Conservation (phyloP, 768 basidiomycete genomes). For the Filobasidium floriforme region DNA sequence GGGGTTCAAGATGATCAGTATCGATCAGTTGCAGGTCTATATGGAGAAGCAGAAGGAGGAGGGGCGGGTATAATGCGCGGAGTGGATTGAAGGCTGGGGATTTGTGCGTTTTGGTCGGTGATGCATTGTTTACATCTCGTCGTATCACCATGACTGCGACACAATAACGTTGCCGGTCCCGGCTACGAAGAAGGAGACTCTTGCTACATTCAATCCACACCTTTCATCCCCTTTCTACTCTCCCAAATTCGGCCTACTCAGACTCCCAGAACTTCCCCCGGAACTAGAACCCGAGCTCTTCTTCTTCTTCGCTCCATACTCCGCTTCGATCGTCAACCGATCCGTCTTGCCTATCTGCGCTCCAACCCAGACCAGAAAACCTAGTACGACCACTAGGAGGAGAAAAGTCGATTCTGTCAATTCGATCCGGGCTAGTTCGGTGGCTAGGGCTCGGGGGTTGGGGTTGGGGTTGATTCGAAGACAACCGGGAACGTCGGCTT, state of each 20-base stretch:
- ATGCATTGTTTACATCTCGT: too few relatives aligned
- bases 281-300: neutral
- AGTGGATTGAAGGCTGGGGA: too few relatives aligned
- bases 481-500: slow-evolving; percentile 1
- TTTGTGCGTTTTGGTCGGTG: too few relatives aligned
- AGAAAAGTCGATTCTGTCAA: slow-evolving; percentile 3
- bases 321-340: neutral
- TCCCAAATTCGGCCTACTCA: neutral
- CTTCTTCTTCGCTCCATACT: slow-evolving; percentile 8
- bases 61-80: slow-evolving; percentile 2
- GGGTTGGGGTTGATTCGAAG: neutral
- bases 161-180: neutral
- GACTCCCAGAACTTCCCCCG: neutral
- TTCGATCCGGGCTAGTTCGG: slow-evolving; percentile 10
- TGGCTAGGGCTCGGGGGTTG: neutral
- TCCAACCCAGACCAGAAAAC: neutral
- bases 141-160: too few relatives aligned
- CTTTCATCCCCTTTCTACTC: too few relatives aligned
- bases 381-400: neutral
- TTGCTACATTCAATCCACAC: too few relatives aligned
- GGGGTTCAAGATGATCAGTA: slow-evolving; percentile 89
- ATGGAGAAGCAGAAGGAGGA: slow-evolving; percentile 24
- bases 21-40: slow-evolving; percentile 55
- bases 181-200: too few relatives aligned
- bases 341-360: slow-evolving; percentile 5